phyloP scores from a whole-genome alignment of 106 monocot species.

The Vanilla planifolia region DNA sequence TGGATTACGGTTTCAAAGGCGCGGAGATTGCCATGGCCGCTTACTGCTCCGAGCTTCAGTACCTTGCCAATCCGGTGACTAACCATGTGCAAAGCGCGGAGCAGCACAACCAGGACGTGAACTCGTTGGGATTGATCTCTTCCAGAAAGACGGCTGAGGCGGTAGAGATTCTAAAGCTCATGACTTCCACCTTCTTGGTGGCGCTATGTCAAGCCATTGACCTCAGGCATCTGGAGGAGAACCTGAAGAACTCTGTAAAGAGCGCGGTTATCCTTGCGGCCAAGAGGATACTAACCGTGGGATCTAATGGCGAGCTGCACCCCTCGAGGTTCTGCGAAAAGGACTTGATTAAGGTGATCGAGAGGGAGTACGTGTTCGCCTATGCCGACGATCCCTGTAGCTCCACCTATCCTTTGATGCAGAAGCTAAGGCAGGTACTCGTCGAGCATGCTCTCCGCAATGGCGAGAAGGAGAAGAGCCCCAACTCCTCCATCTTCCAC shows the following conservation, averaged over 20 bases:
- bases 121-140: constrained; percentile 93
- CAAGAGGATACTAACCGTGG: constrained; percentile 63
- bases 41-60: constrained; percentile 97
- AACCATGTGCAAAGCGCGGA: constrained; percentile 99
- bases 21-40: constrained; percentile 93
- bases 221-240: constrained; percentile 87
- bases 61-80: constrained; percentile 89
- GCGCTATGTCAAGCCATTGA: constrained; percentile 90
- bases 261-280: constrained; percentile 57
- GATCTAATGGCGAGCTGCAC: constrained; percentile 65
- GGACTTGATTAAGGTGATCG: constrained; percentile 71
- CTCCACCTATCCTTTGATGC: constrained; percentile 51
- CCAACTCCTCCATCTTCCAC: constrained; percentile 43
- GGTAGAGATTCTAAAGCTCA: constrained; percentile 86
- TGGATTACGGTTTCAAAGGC: constrained; percentile 42
- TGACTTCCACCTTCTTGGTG: constrained; percentile 79
- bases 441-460: constrained; percentile 55
- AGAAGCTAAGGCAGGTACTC: constrained; percentile 57
- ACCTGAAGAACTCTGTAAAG: constrained; percentile 67
- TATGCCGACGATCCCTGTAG: constrained; percentile 72
- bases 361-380: constrained; percentile 72
- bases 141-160: constrained; percentile 92
- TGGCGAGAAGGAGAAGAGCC: constrained; percentile 46
- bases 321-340: constrained; percentile 90
- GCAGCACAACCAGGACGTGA: constrained; percentile 99